Evolutionary conservation across 2,329 filamentous ascomycete genomes (phyloP).

Genomic region (Exophiala phaeomuriformis): DNA sequence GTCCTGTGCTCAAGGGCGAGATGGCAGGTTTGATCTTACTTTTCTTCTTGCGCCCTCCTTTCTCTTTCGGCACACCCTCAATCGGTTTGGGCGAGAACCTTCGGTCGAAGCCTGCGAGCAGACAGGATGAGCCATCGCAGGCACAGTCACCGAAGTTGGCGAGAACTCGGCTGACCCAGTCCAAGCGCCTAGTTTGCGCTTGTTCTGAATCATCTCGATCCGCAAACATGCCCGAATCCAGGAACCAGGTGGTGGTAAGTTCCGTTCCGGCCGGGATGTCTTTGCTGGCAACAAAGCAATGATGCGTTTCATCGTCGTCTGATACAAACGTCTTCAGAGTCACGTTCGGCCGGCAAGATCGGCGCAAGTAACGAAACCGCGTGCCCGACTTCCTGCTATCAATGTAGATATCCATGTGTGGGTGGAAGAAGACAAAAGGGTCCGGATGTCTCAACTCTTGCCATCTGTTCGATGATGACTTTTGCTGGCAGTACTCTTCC

Average conservation of each 20-base stretch:
- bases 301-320: conserved; percentile 67
- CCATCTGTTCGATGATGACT: conserved; percentile 55
- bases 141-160: conserved; percentile 46
- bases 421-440: conserved; percentile 82
- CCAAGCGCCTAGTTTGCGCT: conserved; percentile 31
- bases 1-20: conserved; percentile 49
- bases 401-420: conserved; percentile 81
- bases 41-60: conserved; percentile 45
- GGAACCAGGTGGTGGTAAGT: conserved; percentile 44
- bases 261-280: conserved; percentile 56
- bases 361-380: conserved; percentile 75
- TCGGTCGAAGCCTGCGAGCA: conserved; percentile 40
- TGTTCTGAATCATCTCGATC: conserved; percentile 20
- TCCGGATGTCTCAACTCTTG: conserved; percentile 51
- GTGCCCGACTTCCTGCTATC: conserved; percentile 86
- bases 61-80: conserved; percentile 36
- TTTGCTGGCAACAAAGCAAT: conserved; percentile 82
- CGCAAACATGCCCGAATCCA: conserved; percentile 31
- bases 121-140: conserved; percentile 36
- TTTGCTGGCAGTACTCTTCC: conserved; percentile 61
- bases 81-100: conserved; percentile 33
- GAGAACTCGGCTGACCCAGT: conserved; percentile 43
- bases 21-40: conserved; percentile 40
- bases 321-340: conserved; percentile 78
- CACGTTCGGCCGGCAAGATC: conserved; percentile 89